Conservation (phyloP, 1,284 basidiomycete genomes). For the Apiotrichum gamsii region DNA sequence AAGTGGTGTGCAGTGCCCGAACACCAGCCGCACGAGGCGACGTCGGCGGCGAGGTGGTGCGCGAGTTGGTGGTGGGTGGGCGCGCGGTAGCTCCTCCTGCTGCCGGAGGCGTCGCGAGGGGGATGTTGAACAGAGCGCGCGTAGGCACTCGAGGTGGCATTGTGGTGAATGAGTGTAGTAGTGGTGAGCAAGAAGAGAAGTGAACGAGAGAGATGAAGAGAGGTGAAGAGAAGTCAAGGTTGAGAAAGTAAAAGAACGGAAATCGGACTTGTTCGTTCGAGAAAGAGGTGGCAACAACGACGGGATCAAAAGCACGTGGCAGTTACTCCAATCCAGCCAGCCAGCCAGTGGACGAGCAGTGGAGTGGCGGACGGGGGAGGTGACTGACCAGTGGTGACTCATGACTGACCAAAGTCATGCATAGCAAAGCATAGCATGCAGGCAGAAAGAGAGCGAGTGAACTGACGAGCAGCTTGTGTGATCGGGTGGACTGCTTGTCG, state of each 20-base stretch:
- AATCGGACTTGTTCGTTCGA: not conserved
- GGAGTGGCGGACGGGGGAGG: no score
- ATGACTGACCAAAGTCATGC: no score
- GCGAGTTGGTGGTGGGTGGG: no score
- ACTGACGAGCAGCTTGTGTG: no score
- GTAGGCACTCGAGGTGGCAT: constrained; percentile 16
- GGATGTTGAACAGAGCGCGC: constrained; percentile 8
- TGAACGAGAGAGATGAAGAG: not conserved
- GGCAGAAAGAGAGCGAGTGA: no score
- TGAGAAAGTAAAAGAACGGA: not conserved
- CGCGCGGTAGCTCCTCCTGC: not conserved
- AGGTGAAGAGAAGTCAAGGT: not conserved
- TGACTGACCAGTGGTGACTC: no score
- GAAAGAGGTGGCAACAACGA: not conserved
- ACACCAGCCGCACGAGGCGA: not conserved
- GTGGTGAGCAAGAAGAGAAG: not conserved
- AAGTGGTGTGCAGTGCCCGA: constrained; percentile 4
- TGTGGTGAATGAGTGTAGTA: not conserved
- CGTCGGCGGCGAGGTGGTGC: not conserved
- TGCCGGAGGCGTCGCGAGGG: constrained; percentile 7
- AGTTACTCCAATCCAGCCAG: no score
- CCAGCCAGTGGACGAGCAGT: no score
- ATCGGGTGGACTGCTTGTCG: no score
- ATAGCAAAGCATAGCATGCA: no score
- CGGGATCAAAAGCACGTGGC: no score